Conservation (phyloP, 2,329 filamentous ascomycete species). For the Pseudomassariella vexata region DNA sequence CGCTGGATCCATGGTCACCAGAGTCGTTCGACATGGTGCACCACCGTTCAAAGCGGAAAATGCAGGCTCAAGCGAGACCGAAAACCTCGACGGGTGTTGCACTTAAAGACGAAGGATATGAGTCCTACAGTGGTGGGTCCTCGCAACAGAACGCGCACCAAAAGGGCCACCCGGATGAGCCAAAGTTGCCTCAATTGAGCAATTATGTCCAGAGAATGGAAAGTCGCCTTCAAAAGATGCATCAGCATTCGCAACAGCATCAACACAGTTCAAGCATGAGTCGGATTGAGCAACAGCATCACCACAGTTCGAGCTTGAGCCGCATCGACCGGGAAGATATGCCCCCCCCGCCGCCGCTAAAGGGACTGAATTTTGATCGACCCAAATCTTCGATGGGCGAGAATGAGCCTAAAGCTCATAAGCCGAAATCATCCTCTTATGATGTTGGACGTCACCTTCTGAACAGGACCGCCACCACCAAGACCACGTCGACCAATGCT, state of each 20-base stretch:
- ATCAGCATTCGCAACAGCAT: constrained; percentile 62
- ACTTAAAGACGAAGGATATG: constrained; percentile 54
- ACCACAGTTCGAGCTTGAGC: no score
- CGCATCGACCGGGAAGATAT: constrained; percentile 19
- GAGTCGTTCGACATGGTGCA: constrained; percentile 68
- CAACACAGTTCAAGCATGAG: constrained; percentile 44
- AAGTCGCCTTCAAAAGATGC: constrained; percentile 66
- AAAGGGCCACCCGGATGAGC: constrained; percentile 37
- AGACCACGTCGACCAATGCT: constrained; percentile 76
- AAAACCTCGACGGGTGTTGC: constrained; percentile 71
- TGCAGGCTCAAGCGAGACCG: constrained; percentile 37
- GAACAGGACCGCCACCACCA: constrained; percentile 78
- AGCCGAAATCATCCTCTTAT: constrained; percentile 72
- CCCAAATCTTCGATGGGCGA: constrained; percentile 54
- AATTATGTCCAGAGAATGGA: constrained; percentile 94
- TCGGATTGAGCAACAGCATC: constrained; percentile 41
- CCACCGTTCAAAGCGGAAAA: constrained; percentile 31
- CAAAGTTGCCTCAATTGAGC: constrained; percentile 64
- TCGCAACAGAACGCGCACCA: constrained; percentile 41
- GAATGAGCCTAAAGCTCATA: constrained; percentile 44
- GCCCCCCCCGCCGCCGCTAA: constrained; percentile 33
- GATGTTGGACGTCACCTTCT: constrained; percentile 68
- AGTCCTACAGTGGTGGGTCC: constrained; percentile 51
- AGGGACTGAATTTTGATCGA: constrained; percentile 43
- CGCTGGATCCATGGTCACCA: constrained; percentile 79